A percentile compares a stretch with the other conserved stretches of the same genome.
phyloP scores from a whole-genome alignment of 2,329 filamentous ascomycete species.

The Onygena corvina region DNA sequence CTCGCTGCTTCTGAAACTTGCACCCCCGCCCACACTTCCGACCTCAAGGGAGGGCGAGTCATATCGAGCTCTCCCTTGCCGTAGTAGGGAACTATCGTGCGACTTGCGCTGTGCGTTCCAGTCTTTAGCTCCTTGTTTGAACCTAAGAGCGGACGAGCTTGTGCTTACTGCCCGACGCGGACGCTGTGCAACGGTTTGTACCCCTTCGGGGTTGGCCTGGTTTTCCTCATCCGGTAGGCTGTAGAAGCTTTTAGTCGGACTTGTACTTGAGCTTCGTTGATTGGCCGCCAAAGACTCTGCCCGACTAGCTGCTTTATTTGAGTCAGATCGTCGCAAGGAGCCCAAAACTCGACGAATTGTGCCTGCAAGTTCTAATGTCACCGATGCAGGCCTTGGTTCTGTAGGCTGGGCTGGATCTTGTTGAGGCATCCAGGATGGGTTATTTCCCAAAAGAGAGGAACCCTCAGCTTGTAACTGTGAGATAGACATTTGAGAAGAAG shows the following conservation, averaged over 20 bases:
- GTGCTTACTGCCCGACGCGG: conserved; percentile 37
- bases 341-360: conserved; percentile 45
- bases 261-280: conserved; percentile 19
- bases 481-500: conserved; percentile 34
- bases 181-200: conserved; percentile 2
- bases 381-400: conserved; percentile 38
- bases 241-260: conserved; percentile 18
- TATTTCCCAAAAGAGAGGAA: conserved; percentile 40
- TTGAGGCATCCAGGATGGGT: conserved; percentile 22
- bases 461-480: conserved; percentile 41
- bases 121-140: conserved; percentile 42
- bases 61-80: conserved; percentile 10
- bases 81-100: conserved; percentile 11
- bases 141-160: conserved; percentile 37
- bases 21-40: conserved; percentile 2
- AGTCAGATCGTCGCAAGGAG: conserved; percentile 21
- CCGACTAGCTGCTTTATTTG: neutral
- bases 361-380: conserved; percentile 25
- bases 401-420: conserved; percentile 16
- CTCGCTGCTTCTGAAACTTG: conserved; percentile 9
- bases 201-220: neutral
- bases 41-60: conserved; percentile 6
- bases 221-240: conserved; percentile 10
- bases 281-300: conserved; percentile 1
- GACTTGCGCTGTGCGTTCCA: conserved; percentile 36